Percentiles rank a stretch among this genome's conserved stretches.
Conservation (phyloP, 768 basidiomycete species). For the Mycena pura region DNA sequence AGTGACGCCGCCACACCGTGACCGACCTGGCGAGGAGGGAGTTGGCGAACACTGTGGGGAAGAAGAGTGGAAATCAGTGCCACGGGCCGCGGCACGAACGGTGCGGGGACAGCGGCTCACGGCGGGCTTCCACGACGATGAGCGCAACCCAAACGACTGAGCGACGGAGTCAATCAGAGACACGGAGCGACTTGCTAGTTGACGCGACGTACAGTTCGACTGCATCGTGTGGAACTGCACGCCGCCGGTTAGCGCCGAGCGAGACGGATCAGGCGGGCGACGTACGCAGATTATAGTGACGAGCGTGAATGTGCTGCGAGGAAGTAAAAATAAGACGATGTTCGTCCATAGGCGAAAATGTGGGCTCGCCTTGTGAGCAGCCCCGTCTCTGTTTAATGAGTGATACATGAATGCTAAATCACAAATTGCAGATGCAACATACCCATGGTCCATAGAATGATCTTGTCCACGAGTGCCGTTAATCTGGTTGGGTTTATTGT, state of each 20-base stretch:
- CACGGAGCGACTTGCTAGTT: neutral
- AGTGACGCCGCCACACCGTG: too few relatives aligned
- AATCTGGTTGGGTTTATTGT: neutral
- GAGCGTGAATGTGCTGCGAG: neutral
- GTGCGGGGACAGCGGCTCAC: too few relatives aligned
- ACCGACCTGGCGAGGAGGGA: conserved; percentile 3
- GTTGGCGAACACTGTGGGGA: neutral
- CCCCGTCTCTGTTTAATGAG: conserved; percentile 8
- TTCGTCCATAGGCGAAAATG: too few relatives aligned
- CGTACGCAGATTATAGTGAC: neutral
- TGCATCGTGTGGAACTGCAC: neutral
- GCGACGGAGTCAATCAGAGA: too few relatives aligned
- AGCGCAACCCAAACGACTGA: neutral
- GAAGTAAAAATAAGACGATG: neutral
- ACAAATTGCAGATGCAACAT: neutral
- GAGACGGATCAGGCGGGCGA: neutral
- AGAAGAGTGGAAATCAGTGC: neutral
- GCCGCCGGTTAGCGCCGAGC: too few relatives aligned
- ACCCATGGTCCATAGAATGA: conserved; percentile 1
- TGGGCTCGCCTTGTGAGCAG: neutral
- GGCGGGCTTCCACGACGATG: neutral
- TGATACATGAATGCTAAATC: neutral
- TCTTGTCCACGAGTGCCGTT: neutral
- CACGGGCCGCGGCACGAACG: too few relatives aligned
- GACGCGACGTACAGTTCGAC: neutral